Percentiles rank a stretch among this genome's conserved stretches.
Evolutionary conservation across 306 rosid species (phyloP).

Genomic region (Sechiopsis laciniata): DNA sequence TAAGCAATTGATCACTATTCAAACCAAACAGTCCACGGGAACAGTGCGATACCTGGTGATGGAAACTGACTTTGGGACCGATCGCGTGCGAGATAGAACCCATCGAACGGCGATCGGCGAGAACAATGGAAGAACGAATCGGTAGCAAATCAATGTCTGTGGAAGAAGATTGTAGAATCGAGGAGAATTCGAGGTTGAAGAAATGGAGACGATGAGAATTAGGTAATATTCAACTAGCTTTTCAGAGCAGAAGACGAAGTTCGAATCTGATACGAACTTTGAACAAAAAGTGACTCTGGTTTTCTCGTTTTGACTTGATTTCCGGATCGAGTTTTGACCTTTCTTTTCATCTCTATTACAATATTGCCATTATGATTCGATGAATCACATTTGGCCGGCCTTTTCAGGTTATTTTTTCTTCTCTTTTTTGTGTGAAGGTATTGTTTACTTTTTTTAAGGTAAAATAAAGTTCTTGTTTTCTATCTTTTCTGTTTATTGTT

Average conservation of each 20-base stretch:
- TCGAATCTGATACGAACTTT: slow-evolving; percentile 6
- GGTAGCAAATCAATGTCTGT: not conserved
- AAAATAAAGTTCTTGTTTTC: too few species aligned
- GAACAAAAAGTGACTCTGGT: not conserved
- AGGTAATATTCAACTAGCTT: not conserved
- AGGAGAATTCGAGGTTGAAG: slow-evolving; percentile 2
- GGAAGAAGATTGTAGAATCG: not conserved
- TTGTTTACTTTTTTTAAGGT: too few species aligned
- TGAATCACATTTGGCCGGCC: not conserved
- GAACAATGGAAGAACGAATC: not conserved
- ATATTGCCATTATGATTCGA: not conserved
- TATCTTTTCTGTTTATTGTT: too few species aligned
- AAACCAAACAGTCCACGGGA: slow-evolving; percentile 20
- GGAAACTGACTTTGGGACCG: slow-evolving; percentile 32
- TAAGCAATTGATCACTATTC: slow-evolving; percentile 15
- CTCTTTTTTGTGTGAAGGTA: too few species aligned
- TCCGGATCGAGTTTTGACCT: not conserved
- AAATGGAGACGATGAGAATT: not conserved
- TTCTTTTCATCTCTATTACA: not conserved
- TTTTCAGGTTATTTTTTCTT: not conserved
- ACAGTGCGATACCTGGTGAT: slow-evolving; percentile 26
- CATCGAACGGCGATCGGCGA: slow-evolving; percentile 36
- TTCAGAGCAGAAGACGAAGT: not conserved
- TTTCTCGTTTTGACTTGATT: slow-evolving; percentile 1
- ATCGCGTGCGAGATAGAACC: slow-evolving; percentile 54